phyloP scores from a whole-genome alignment of 768 basidiomycete genomes.

The Serendipita vermifera region DNA sequence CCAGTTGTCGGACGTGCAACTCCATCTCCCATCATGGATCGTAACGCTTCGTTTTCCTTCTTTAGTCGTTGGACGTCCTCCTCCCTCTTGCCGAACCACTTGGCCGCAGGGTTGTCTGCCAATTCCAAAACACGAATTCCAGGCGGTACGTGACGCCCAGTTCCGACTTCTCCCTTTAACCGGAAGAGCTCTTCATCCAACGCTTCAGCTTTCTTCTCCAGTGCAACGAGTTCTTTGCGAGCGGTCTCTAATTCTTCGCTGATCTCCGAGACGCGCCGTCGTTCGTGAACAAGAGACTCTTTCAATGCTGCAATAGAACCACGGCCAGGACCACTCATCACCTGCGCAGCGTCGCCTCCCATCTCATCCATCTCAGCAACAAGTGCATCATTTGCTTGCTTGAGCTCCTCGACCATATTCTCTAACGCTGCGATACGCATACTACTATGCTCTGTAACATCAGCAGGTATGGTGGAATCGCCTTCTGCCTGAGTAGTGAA shows the following conservation, averaged over 20 bases:
- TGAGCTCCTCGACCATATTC: conserved; percentile 30
- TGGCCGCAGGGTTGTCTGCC: conserved; percentile 67
- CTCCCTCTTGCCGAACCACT: conserved; percentile 65
- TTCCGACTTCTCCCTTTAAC: conserved; percentile 59
- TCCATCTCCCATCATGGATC: conserved; percentile 15
- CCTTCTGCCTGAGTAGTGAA: conserved; percentile 27
- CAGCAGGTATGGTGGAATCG: conserved; percentile 43
- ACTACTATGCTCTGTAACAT: conserved; percentile 18
- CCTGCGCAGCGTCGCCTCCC: conserved; percentile 22
- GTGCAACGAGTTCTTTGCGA: conserved; percentile 23
- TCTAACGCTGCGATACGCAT: conserved; percentile 15
- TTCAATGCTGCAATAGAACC: neutral
- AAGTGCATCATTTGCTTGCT: conserved; percentile 34
- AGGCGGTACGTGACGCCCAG: conserved; percentile 62
- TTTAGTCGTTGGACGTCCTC: conserved; percentile 62
- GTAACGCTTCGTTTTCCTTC: conserved; percentile 71
- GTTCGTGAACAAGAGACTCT: neutral
- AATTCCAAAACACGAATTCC: conserved; percentile 56
- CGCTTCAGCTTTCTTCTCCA: conserved; percentile 44
- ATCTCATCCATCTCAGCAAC: conserved; percentile 29
- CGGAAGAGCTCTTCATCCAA: conserved; percentile 72
- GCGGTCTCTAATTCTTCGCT: conserved; percentile 20
- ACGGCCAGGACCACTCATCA: neutral
- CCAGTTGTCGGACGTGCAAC: conserved; percentile 14
- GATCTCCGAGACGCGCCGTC: neutral